Percentiles rank a stretch among this genome's conserved stretches.
Conservation (phyloP, 1,284 basidiomycete genomes). For the Fomitopsis palustris region DNA sequence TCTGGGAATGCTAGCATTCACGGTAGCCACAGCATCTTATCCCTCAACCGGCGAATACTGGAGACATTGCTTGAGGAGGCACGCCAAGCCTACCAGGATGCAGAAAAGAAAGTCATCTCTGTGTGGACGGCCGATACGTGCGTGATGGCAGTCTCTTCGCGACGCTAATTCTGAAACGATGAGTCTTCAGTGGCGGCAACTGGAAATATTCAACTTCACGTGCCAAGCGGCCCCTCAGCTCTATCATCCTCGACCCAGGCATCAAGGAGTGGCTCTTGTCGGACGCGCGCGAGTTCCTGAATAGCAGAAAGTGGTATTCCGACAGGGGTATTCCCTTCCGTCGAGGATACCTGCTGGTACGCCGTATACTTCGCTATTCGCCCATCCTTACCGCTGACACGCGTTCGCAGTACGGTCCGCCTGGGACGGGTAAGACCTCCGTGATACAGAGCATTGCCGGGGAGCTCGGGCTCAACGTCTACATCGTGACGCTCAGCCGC, state of each 20-base stretch:
- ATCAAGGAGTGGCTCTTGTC: slow-evolving; percentile 15
- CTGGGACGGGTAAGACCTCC: slow-evolving; percentile 77
- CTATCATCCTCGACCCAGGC: slow-evolving; percentile 19
- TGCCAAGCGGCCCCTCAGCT: slow-evolving; percentile 13
- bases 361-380: slow-evolving; percentile 10
- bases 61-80: slow-evolving; percentile 27
- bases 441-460: slow-evolving; percentile 75
- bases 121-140: slow-evolving; percentile 14
- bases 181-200: slow-evolving; percentile 3
- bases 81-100: slow-evolving; percentile 22
- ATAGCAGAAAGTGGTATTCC: slow-evolving; percentile 37
- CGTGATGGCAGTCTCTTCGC: too few relatives aligned
- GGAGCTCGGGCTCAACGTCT: slow-evolving; percentile 71
- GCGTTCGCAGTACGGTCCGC: slow-evolving; percentile 54
- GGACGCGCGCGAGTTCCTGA: slow-evolving; percentile 19
- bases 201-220: slow-evolving; percentile 15
- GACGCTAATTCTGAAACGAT: too few relatives aligned
- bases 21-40: background rate
- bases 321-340: slow-evolving; percentile 67
- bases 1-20: background rate
- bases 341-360: slow-evolving; percentile 64
- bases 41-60: background rate
- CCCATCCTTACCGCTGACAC: background rate
- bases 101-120: slow-evolving; percentile 11
- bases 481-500: slow-evolving; percentile 68